These are phyloP conservation scores for Sphaerosporella brunnea DNA, from an alignment of 495 filamentous ascomycete species.

Conservation along the genomic window DNA sequence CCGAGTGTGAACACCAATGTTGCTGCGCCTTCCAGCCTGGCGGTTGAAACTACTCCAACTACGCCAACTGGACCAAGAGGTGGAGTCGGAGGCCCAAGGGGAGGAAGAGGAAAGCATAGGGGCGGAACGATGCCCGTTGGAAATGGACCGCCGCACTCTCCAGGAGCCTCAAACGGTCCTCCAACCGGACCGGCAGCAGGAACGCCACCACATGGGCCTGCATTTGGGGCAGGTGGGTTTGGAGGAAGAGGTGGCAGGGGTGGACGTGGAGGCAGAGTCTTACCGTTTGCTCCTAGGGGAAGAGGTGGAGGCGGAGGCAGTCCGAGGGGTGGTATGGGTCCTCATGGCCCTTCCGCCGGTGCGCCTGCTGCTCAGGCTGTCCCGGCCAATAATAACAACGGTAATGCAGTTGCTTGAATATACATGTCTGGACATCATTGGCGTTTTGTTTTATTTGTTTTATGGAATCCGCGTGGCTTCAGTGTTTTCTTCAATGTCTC, in stretches of 20 bases:
- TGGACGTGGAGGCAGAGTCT: conserved; percentile 7
- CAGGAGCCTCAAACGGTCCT: conserved; percentile 4
- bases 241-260: conserved; percentile 12
- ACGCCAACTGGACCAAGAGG: conserved; percentile 9
- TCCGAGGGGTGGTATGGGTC: background rate
- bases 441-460: no score
- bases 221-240: conserved; percentile 6
- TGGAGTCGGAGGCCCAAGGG: background rate
- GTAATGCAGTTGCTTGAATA: no score
- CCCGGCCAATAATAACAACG: no score
- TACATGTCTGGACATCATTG: no score
- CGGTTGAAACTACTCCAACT: conserved; percentile 16
- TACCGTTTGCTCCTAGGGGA: conserved; percentile 8
- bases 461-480: no score
- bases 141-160: background rate
- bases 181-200: conserved; percentile 20
- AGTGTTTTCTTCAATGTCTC: no score
- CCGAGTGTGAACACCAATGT: conserved; percentile 8
- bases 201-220: background rate
- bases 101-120: background rate
- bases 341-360: no score
- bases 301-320: conserved; percentile 6
- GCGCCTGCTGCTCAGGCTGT: no score
- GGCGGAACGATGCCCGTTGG: conserved; percentile 1
- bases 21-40: conserved; percentile 13